Conservation (phyloP, 805 yeast species). For the Saccharomycopsis microspora region DNA sequence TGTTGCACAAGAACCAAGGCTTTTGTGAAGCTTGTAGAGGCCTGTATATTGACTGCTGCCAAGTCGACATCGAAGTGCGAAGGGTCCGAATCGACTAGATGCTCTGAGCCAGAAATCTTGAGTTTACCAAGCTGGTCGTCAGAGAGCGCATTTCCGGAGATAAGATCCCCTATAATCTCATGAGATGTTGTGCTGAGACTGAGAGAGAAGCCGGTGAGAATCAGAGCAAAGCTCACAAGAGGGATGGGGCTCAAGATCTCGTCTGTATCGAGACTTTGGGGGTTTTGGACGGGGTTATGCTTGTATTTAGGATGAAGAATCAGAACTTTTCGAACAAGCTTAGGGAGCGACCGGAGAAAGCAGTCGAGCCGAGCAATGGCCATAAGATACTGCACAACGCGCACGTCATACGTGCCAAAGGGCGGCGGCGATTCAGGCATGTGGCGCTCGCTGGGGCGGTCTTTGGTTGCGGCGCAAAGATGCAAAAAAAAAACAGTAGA, state of each 20-base stretch:
- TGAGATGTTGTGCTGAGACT: conserved; percentile 7
- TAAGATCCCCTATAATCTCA: conserved; percentile 7
- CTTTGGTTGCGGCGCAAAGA: too few relatives aligned
- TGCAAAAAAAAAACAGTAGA: too few relatives aligned
- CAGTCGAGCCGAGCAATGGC: conserved; percentile 11
- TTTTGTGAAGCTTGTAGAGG: conserved; percentile 2
- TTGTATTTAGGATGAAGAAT: conserved; percentile 13
- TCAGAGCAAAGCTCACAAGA: conserved; percentile 1
- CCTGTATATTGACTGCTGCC: not conserved
- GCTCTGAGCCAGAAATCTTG: not conserved
- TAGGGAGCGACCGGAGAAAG: conserved; percentile 12
- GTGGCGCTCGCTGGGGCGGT: too few relatives aligned
- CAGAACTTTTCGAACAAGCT: conserved; percentile 9
- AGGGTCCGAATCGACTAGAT: not conserved
- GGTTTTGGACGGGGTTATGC: not conserved
- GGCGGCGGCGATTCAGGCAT: too few relatives aligned
- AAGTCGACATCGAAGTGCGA: conserved; percentile 7
- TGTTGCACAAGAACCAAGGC: conserved; percentile 9
- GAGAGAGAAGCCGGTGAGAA: conserved; percentile 12
- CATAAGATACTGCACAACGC: conserved; percentile 9
- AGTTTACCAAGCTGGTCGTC: conserved; percentile 4
- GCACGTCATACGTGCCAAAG: conserved; percentile 1
- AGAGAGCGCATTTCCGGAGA: conserved; percentile 4
- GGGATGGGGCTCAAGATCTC: conserved; percentile 9
- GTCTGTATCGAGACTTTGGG: not conserved